These are phyloP conservation scores for Mycena vitilis DNA, from an alignment of 768 basidiomycete genomes.

Conservation along the genomic window DNA sequence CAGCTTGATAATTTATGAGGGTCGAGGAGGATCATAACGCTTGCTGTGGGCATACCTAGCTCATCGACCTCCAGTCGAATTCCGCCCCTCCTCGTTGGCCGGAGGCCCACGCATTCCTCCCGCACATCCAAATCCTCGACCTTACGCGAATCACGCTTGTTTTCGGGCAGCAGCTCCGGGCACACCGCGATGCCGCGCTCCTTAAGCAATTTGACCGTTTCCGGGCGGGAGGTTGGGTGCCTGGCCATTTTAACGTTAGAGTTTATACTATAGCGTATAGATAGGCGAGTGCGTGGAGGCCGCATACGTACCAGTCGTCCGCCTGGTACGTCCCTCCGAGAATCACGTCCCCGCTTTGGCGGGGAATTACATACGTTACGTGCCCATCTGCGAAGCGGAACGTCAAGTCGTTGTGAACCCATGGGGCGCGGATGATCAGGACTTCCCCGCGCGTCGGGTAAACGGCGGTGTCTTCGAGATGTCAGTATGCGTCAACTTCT, in stretches of 20 bases:
- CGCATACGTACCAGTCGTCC: constrained; percentile 26
- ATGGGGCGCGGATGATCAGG: constrained; percentile 63
- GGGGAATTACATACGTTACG: constrained; percentile 31
- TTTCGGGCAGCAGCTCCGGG: constrained; percentile 26
- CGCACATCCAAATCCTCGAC: constrained; percentile 30
- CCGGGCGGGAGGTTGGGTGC: constrained; percentile 30
- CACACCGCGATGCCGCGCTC: constrained; percentile 25
- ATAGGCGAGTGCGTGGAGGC: too few relatives aligned
- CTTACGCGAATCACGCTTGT: constrained; percentile 16
- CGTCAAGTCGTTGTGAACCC: constrained; percentile 39
- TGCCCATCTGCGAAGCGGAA: constrained; percentile 14
- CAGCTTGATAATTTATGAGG: background rate
- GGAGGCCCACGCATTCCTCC: constrained; percentile 33
- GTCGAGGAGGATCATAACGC: too few relatives aligned
- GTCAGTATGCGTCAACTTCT: too few relatives aligned
- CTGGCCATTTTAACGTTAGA: background rate
- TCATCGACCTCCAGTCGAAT: constrained; percentile 16
- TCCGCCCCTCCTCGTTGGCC: constrained; percentile 28
- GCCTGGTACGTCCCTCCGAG: constrained; percentile 33
- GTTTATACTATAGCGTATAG: too few relatives aligned
- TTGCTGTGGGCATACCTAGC: background rate
- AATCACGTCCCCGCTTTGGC: constrained; percentile 35
- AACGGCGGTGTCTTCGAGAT: constrained; percentile 39
- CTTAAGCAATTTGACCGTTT: constrained; percentile 31
- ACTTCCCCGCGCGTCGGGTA: constrained; percentile 74